These are phyloP conservation scores for Hypoxylon fragiforme DNA, from an alignment of 495 filamentous ascomycete species.

Conservation along the genomic window DNA sequence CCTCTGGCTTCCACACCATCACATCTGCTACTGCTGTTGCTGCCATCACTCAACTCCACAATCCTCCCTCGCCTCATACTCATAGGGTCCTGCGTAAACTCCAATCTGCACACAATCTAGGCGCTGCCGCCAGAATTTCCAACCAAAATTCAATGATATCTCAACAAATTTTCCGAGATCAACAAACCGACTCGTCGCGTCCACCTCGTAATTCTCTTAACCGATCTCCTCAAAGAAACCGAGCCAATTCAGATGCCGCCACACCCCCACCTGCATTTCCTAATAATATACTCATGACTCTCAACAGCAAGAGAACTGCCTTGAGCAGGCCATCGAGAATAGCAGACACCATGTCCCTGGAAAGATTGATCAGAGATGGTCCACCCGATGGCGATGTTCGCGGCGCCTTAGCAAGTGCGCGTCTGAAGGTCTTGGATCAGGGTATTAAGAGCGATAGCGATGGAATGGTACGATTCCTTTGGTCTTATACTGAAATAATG, in stretches of 20 bases:
- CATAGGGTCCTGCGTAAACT: slow-evolving; percentile 58
- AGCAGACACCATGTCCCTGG: slow-evolving; percentile 65
- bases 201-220: slow-evolving; percentile 40
- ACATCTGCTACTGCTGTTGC: slow-evolving; percentile 7
- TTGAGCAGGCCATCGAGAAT: slow-evolving; percentile 59
- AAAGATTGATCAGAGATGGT: slow-evolving; percentile 69
- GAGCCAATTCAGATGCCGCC: slow-evolving; percentile 74
- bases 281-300: slow-evolving; percentile 28
- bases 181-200: slow-evolving; percentile 27
- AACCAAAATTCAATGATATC: slow-evolving; percentile 54
- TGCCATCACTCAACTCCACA: slow-evolving; percentile 33
- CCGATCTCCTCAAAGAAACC: slow-evolving; percentile 59
- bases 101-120: slow-evolving; percentile 60
- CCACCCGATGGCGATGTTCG: slow-evolving; percentile 68
- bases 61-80: slow-evolving; percentile 49
- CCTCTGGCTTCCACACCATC: slow-evolving; percentile 16
- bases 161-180: slow-evolving; percentile 51
- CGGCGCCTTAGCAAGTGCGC: slow-evolving; percentile 70
- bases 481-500: background rate
- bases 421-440: slow-evolving; percentile 75
- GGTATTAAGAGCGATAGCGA: slow-evolving; percentile 81
- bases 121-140: slow-evolving; percentile 38
- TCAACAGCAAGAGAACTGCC: slow-evolving; percentile 51
- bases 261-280: slow-evolving; percentile 7
- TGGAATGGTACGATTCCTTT: slow-evolving; percentile 73